Evolutionary conservation across 768 basidiomycete genomes (phyloP).

Genomic region (Russula griseocarnosa): DNA sequence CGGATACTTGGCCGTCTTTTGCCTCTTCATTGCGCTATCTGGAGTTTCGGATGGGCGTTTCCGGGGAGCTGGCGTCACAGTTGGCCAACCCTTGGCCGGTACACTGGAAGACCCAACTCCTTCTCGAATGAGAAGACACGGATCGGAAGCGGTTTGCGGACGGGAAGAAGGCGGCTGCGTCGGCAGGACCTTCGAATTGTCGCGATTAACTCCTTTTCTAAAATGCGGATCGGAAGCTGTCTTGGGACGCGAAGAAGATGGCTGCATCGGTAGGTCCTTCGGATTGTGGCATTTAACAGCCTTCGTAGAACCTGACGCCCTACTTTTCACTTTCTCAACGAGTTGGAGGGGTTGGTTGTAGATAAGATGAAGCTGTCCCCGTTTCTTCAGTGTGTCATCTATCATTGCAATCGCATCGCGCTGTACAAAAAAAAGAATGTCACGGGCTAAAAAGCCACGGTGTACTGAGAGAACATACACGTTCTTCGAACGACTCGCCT

Average conservation of each 20-base stretch:
- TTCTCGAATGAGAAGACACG: background rate
- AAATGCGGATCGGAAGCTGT: background rate
- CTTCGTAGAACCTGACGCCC: conserved; percentile 18
- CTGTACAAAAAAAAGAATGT: conserved; percentile 37
- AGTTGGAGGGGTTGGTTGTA: conserved; percentile 61
- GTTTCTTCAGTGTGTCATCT: conserved; percentile 55
- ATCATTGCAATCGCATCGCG: conserved; percentile 64
- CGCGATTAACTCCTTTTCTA: background rate
- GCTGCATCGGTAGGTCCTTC: background rate
- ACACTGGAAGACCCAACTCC: background rate
- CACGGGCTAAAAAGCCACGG: conserved; percentile 9
- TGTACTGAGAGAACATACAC: conserved; percentile 42
- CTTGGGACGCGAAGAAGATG: background rate
- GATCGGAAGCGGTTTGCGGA: no score
- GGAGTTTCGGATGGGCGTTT: conserved; percentile 35
- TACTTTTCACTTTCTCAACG: conserved; percentile 35
- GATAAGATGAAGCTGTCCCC: conserved; percentile 55
- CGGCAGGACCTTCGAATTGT: background rate
- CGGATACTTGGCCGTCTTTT: conserved; percentile 36
- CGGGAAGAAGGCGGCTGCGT: background rate
- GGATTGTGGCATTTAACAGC: background rate
- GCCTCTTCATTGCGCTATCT: conserved; percentile 30
- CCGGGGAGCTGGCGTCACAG: conserved; percentile 8
- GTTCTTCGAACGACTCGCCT: conserved; percentile 61
- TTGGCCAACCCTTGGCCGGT: background rate